A percentile compares a stretch with the other conserved stretches of the same genome.
phyloP scores from a whole-genome alignment of 306 rosid genomes.

The Carpinus viminea region DNA sequence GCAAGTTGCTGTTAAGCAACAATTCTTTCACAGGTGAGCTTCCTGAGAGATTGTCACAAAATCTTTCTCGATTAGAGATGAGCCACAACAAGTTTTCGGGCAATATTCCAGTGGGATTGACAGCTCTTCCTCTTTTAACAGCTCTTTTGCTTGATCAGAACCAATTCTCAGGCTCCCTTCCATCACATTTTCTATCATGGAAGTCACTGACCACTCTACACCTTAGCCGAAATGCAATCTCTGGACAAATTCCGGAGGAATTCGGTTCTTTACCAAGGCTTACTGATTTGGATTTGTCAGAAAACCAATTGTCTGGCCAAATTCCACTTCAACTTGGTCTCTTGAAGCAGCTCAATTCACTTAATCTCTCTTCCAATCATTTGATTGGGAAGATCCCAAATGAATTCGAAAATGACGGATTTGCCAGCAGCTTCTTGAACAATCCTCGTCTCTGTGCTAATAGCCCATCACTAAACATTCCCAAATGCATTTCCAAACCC shows the following conservation, averaged over 20 bases:
- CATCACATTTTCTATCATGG: conserved; percentile 53
- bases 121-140: conserved; percentile 37
- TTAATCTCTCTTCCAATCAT: conserved; percentile 59
- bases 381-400: conserved; percentile 60
- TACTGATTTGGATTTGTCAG: conserved; percentile 57
- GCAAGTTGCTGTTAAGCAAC: conserved; percentile 25
- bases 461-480: no score
- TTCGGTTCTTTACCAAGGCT: conserved; percentile 45
- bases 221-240: conserved; percentile 49
- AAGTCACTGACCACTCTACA: conserved; percentile 33
- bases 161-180: conserved; percentile 50
- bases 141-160: conserved; percentile 55
- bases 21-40: conserved; percentile 61
- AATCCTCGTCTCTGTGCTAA: conserved; percentile 15
- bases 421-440: conserved; percentile 57
- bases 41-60: conserved; percentile 46
- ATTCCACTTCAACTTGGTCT: conserved; percentile 41
- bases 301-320: conserved; percentile 64
- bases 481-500: no score
- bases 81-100: conserved; percentile 63
- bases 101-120: conserved; percentile 45
- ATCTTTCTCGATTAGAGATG: conserved; percentile 44
- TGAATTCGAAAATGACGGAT: conserved; percentile 38
- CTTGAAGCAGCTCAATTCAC: not conserved
- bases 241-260: conserved; percentile 49